Conservation (phyloP, 1,139 yeast genomes). For the Yamadazyma triangularis region DNA sequence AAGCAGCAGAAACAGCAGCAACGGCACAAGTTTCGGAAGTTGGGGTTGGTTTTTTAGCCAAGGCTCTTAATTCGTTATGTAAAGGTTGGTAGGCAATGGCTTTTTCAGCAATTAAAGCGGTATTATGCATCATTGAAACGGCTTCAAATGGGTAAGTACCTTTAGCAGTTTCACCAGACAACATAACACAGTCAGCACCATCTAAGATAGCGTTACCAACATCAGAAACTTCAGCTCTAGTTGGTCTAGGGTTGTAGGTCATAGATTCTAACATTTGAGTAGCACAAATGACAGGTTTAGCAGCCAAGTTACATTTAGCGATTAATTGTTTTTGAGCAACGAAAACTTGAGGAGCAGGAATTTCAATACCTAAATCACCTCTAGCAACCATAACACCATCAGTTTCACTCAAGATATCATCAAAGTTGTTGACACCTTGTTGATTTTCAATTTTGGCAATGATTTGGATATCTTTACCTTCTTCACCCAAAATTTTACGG, state of each 20-base stretch:
- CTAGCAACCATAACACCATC: conserved; percentile 99
- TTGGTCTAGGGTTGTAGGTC: conserved; percentile 99
- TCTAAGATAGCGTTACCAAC: conserved; percentile 99
- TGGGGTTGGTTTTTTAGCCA: conserved; percentile 85
- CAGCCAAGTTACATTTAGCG: conserved; percentile 98
- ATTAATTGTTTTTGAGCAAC: conserved; percentile 98
- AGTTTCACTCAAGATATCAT: conserved; percentile 87
- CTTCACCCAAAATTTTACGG: conserved; percentile 93
- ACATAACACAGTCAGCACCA: conserved; percentile 99
- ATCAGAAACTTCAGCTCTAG: conserved; percentile 99
- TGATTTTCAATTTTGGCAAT: conserved; percentile 97
- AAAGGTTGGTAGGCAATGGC: conserved; percentile 87
- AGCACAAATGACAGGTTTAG: conserved; percentile 99
- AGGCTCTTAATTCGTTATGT: conserved; percentile 83
- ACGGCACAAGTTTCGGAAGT: conserved; percentile 97
- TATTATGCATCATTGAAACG: conserved; percentile 98
- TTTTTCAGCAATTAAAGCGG: conserved; percentile 93
- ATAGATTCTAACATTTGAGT: conserved; percentile 99
- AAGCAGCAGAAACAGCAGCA: conserved; percentile 94
- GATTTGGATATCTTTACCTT: conserved; percentile 92
- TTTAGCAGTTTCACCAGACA: conserved; percentile 99
- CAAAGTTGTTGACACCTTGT: conserved; percentile 99
- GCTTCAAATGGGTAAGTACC: conserved; percentile 98
- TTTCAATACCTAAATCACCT: conserved; percentile 99
- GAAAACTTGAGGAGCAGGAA: conserved; percentile 98